A percentile compares a stretch with the other conserved stretches of the same genome.
Evolutionary conservation across 768 basidiomycete species (phyloP).

Genomic region (Rhodocollybia butyracea): DNA sequence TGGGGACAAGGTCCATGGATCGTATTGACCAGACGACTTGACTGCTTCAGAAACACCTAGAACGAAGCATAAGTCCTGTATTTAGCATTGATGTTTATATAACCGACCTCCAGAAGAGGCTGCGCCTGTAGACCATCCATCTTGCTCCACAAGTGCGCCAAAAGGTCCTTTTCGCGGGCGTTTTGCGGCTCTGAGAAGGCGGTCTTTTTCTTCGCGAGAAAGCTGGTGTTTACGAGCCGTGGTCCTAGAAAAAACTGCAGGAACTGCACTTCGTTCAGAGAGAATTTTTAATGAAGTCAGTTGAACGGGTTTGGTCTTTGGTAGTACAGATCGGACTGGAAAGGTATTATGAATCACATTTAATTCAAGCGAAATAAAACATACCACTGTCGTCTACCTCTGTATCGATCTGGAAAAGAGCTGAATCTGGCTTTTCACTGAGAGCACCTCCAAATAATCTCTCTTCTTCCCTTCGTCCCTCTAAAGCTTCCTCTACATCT

Average conservation of each 20-base stretch:
- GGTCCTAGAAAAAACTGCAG: constrained; percentile 70
- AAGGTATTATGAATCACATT: neutral
- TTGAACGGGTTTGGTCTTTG: constrained; percentile 40
- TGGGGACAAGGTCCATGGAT: constrained; percentile 47
- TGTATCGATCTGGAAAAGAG: constrained; percentile 79
- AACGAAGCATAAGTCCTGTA: constrained; percentile 6
- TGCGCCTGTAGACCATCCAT: constrained; percentile 64
- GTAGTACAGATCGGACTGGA: constrained; percentile 57
- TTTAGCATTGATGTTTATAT: too few species aligned
- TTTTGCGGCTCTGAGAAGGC: constrained; percentile 74
- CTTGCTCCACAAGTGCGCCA: constrained; percentile 63
- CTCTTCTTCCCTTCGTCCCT: constrained; percentile 78
- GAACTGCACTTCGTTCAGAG: constrained; percentile 81
- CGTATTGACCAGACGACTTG: constrained; percentile 62
- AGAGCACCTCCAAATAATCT: constrained; percentile 66
- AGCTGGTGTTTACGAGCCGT: constrained; percentile 37
- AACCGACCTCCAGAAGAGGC: constrained; percentile 3
- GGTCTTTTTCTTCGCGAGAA: constrained; percentile 67
- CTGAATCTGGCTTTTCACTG: constrained; percentile 57
- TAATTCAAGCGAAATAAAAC: constrained; percentile 14
- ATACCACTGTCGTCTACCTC: constrained; percentile 73
- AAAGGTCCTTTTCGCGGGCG: constrained; percentile 70
- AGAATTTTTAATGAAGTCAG: constrained; percentile 79
- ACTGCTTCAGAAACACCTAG: constrained; percentile 68
- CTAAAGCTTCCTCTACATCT: constrained; percentile 73